Percentiles rank a stretch among this genome's conserved stretches.
These are phyloP conservation scores for Sclerotinia glacialis DNA, from an alignment of 2,329 filamentous ascomycete genomes.

Conservation along the genomic window DNA sequence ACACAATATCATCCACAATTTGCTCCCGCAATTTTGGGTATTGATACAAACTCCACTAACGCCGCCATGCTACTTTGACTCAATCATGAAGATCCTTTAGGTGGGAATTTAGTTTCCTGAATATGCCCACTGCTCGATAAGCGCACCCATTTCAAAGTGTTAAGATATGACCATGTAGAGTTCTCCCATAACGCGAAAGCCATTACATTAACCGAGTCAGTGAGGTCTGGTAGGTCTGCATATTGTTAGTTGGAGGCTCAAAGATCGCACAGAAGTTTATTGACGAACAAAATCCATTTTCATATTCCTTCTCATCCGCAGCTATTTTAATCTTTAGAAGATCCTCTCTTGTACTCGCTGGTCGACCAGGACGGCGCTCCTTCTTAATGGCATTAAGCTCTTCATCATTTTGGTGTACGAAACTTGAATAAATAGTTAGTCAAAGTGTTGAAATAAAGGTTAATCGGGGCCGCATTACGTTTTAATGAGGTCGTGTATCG, in stretches of 20 bases:
- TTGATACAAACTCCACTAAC: slow-evolving; percentile 24
- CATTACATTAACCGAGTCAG: slow-evolving; percentile 60
- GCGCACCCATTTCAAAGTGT: slow-evolving; percentile 73
- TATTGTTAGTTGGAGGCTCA: slow-evolving; percentile 24
- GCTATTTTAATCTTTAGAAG: slow-evolving; percentile 69
- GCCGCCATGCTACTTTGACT: slow-evolving; percentile 20
- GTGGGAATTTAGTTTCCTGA: slow-evolving; percentile 75
- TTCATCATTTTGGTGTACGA: slow-evolving; percentile 66
- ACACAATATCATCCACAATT: slow-evolving; percentile 8
- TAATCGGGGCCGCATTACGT: slow-evolving; percentile 48
- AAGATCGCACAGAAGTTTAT: background rate
- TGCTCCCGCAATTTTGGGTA: slow-evolving; percentile 25
- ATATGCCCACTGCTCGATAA: slow-evolving; percentile 63
- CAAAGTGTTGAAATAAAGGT: background rate
- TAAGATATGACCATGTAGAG: slow-evolving; percentile 77
- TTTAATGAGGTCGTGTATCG: slow-evolving; percentile 60
- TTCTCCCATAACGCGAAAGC: slow-evolving; percentile 78
- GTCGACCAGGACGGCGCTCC: slow-evolving; percentile 72
- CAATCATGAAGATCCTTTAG: slow-evolving; percentile 49
- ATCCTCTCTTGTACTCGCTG: slow-evolving; percentile 74
- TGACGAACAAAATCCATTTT: slow-evolving; percentile 74
- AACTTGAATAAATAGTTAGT: slow-evolving; percentile 44
- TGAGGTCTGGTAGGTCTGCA: slow-evolving; percentile 71
- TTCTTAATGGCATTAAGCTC: slow-evolving; percentile 65
- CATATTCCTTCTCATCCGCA: slow-evolving; percentile 73